Evolutionary conservation across 2,329 filamentous ascomycete genomes (phyloP), one percentile per base, ranked within the genome.

Genomic region (Colletotrichum acutatum): DNA sequence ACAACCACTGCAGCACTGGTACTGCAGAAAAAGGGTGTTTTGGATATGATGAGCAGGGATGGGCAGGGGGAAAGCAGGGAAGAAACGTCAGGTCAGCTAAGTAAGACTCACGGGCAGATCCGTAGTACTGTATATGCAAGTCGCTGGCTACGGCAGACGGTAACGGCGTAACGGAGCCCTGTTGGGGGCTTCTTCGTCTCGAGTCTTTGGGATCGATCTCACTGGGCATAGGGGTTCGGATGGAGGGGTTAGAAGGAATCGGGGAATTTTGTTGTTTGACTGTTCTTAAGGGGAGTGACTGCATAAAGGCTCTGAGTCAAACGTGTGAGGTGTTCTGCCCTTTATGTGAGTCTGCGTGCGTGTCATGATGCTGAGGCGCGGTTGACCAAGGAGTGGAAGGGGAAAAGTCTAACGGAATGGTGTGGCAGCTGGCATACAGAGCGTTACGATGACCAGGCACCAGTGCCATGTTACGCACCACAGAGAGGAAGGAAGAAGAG

Each of bases 341-440:
- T 11, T 49, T 49, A 14, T n/a, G 46, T 24, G 22, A 62, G 49
- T 68, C 66, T 68, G 64, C 59, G 63, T 68, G 64, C 59, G 63
- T 68, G 49, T 62, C 68, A 56, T 69, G 53, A 54, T 54, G 22
- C 26, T 24, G 42, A 49, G 42, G 42, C 8, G 19, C n/a, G 42
- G 42, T 49, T 49, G 19, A 19, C 42, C 42, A 49, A 49, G 42
- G 8, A 4, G 19, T 3, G 19, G 42, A 49, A 22, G 4, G 8
- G 42, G 42, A 22, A 49, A 49, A 49, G 19, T 49, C 42, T 49
- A 49, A 49, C 42, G 42, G 19, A 22, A 49, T 49, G 19, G 19
- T 49, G 42, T 49, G 42, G 42, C 42, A 49, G 22, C 19, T 49
- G 42, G 7, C 42, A 49, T n/a, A 49, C 19, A 19, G 19, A 49